A percentile compares a stretch with the other conserved stretches of the same genome.
Evolutionary conservation across 2,329 filamentous ascomycete genomes (phyloP).

Genomic region (Diplocarpon rosae): DNA sequence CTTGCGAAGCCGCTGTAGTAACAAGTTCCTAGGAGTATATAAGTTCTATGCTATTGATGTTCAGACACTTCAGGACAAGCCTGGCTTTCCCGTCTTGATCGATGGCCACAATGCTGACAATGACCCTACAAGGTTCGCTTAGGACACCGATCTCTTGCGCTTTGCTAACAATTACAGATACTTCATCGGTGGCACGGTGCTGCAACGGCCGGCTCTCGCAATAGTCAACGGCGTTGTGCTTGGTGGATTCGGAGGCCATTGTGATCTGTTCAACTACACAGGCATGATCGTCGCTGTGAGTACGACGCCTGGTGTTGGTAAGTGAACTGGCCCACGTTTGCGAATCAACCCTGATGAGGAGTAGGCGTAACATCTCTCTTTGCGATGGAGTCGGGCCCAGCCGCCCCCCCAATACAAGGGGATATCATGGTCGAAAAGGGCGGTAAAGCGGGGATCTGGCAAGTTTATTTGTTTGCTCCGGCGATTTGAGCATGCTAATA

Average conservation of each 20-base stretch:
- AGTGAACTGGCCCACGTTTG: not conserved
- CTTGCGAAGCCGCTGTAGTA: not conserved
- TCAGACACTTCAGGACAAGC: constrained; percentile 29
- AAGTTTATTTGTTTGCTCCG: constrained; percentile 10
- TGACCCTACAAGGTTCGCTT: constrained; percentile 28
- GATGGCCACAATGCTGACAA: constrained; percentile 36
- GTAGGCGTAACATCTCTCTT: constrained; percentile 28
- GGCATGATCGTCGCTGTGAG: constrained; percentile 27
- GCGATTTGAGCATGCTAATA: not conserved
- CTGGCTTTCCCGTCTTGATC: constrained; percentile 33
- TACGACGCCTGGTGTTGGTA: constrained; percentile 24
- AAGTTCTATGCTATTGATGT: constrained; percentile 27
- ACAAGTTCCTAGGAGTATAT: constrained; percentile 18
- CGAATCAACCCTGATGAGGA: not conserved
- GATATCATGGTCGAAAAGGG: constrained; percentile 28
- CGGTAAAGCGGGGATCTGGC: constrained; percentile 31
- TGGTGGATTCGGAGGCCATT: constrained; percentile 37
- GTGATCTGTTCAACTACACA: constrained; percentile 36
- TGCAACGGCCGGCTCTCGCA: constrained; percentile 34
- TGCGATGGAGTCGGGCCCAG: constrained; percentile 33
- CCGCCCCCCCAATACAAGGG: constrained; percentile 25
- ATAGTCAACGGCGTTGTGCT: constrained; percentile 33
- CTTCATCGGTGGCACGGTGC: constrained; percentile 35
- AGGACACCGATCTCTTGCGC: not conserved
- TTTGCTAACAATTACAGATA: constrained; percentile 22